Evolutionary conservation across 495 filamentous ascomycete species (phyloP), one percentile per base, ranked within the genome.

Genomic region (Pyronema domesticum): DNA sequence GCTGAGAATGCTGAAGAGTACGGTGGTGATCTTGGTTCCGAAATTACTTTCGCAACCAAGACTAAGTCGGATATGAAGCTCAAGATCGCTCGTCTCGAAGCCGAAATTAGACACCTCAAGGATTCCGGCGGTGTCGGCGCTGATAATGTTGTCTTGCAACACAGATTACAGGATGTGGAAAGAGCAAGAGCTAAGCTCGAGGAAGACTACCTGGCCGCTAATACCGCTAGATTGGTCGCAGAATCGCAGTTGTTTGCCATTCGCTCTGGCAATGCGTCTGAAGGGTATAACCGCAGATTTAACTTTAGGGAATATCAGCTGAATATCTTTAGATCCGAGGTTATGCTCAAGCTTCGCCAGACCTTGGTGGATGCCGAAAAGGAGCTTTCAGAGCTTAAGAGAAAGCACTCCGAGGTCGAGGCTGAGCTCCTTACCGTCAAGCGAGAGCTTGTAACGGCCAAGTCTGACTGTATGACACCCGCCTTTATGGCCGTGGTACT

Each of bases 391-490:
- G 53, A 58, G 30, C 57, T 57, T 37, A 65, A 63, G 45, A 37
- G 57, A 37, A 57, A 56, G 39, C 53, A 58, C 46, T 57, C 61
- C 4, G 67, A 68, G 42, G 46, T 56, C 34, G 59, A 62, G 18
- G 61, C 61, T n/a, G 57, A 67, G 42, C 59, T 68, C 33, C 56
- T 54, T 9, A 58, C 52, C 39, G 53, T 55, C 11, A 62, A 58
- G 56, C 57, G 59, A 51, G 64, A 65, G 19, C 57, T 68, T 37
- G 55, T 60, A 44, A 65, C 58, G 40, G 66, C 67, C n/a, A 55
- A 67, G 51, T 63, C 64, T 39, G 66, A 68, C 53, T 59, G 66
- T 68, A 65, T 37, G 66, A 61, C 49, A n/a, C 11, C 15, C 7
- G 1, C 6, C 1, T 17, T 17, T 13, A 7, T 13, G 11, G 15